These are phyloP conservation scores for Tilletia setariae DNA, from an alignment of 1,284 basidiomycete genomes.

Conservation along the genomic window DNA sequence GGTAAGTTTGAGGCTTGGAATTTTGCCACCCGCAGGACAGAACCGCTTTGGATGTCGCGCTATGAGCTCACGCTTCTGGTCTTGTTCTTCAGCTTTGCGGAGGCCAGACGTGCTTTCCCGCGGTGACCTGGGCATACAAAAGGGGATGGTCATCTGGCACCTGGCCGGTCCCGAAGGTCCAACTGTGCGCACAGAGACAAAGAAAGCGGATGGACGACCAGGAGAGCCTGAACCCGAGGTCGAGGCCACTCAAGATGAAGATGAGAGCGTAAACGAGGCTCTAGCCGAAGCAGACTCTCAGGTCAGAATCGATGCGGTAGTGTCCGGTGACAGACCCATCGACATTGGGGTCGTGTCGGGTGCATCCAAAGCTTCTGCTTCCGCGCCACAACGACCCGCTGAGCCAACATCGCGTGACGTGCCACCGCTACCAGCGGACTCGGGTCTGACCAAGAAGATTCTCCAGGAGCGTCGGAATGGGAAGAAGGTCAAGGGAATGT, in stretches of 20 bases:
- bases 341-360: background rate
- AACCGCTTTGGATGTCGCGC: too few species aligned
- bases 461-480: slow-evolving; percentile 39
- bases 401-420: slow-evolving; percentile 15
- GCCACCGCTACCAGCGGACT: slow-evolving; percentile 22
- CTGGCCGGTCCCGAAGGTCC: slow-evolving; percentile 34
- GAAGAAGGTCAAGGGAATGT: slow-evolving; percentile 49
- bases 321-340: slow-evolving; percentile 7
- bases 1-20: too few species aligned
- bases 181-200: slow-evolving; percentile 36
- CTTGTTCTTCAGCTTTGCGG: slow-evolving; percentile 34
- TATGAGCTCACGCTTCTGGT: too few species aligned
- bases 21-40: too few species aligned
- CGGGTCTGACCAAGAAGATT: slow-evolving; percentile 21
- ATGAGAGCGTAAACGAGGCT: background rate
- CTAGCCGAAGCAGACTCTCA: slow-evolving; percentile 18
- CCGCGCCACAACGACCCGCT: background rate
- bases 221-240: slow-evolving; percentile 16
- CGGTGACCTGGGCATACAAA: slow-evolving; percentile 50
- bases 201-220: slow-evolving; percentile 18
- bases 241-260: background rate
- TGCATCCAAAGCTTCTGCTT: background rate
- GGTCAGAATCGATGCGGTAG: slow-evolving; percentile 27
- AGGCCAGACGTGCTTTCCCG: slow-evolving; percentile 46
- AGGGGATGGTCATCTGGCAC: slow-evolving; percentile 48